Evolutionary conservation across 495 filamentous ascomycete species (phyloP), one percentile per base, ranked within the genome.

Genomic region (Tuber umbilicatum): DNA sequence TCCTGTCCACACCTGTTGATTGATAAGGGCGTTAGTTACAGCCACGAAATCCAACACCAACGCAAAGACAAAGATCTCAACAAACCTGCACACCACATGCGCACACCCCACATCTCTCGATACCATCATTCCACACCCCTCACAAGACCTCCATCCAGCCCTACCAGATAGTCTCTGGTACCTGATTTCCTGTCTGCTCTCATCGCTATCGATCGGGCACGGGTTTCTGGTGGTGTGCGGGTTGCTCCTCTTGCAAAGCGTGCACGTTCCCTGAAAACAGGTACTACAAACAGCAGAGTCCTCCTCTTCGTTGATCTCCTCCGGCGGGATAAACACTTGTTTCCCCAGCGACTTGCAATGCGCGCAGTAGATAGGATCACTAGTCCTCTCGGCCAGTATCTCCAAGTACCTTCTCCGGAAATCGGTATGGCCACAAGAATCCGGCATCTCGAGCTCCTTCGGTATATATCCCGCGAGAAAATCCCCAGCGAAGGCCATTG

Each of bases 11-110:
- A 79, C 43, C 77, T 79, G 68, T 38, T 14, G 39, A 39, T n/a
- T 31, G 21, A 27, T 7, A 27, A 60, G 23, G n/a, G 21, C 37
- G 73, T 79, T 19, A 79, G 72, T 50, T 50, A 78, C 68, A 47
- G 12, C 2, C 31, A n/a, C 2, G 47, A 38, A 69, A 60, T 19
- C 39, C n/a, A 38, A 31, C 16, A 47, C 5, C 5, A 21, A 35
- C 39, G 50, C 47, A 9, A 55, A 69, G n/a, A 19, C 39, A 64
- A 70, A 17, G 31, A 40, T 43, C 12, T 21, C 9, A 27, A 60
- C 70, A 35, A 71, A 79, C 77, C 77, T 79, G 77, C 77, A 79
- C 68, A 79, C 72, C 69, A 79, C 77, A 60, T 79, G 77, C 27
- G 71, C 73, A 27, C 77, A 79, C 31, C 77, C 77, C 31, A 78